A percentile compares a stretch with the other conserved stretches of the same genome.
Evolutionary conservation across 2,329 filamentous ascomycete species (phyloP).

Genomic region (Apiospora arundinis): DNA sequence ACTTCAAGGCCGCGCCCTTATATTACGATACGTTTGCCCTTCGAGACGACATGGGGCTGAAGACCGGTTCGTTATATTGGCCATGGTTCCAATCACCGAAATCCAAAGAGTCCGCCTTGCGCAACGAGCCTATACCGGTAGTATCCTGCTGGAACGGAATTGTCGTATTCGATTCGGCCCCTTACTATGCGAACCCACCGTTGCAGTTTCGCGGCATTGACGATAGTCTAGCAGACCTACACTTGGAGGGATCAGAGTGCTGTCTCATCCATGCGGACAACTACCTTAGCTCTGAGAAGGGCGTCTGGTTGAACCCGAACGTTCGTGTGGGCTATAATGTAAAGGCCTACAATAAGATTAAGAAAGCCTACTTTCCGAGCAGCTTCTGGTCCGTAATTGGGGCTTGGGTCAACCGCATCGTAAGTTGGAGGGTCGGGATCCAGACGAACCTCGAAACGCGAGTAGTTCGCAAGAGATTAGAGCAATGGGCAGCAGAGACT

Average conservation of each 20-base stretch:
- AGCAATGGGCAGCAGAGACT: constrained; percentile 46
- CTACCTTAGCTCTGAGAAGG: constrained; percentile 48
- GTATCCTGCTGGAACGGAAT: constrained; percentile 74
- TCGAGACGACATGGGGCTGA: constrained; percentile 59
- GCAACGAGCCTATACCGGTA: constrained; percentile 61
- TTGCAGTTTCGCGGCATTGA: constrained; percentile 68
- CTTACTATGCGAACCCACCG: constrained; percentile 51
- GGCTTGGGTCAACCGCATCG: constrained; percentile 44
- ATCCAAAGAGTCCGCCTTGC: constrained; percentile 53
- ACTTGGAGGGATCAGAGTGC: constrained; percentile 68
- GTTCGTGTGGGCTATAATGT: constrained; percentile 59
- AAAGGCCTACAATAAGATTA: constrained; percentile 45
- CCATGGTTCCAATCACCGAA: constrained; percentile 61
- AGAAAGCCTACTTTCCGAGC: constrained; percentile 42
- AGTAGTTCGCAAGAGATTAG: constrained; percentile 48
- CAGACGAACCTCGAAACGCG: constrained; percentile 45
- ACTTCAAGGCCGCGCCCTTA: constrained; percentile 58
- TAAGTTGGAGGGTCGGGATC: constrained; percentile 39
- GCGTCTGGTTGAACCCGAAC: constrained; percentile 61
- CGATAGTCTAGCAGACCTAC: constrained; percentile 58
- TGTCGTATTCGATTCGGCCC: constrained; percentile 50
- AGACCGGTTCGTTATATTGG: constrained; percentile 59
- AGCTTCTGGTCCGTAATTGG: constrained; percentile 55
- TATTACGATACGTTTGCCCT: constrained; percentile 70
- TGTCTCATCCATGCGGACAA: constrained; percentile 68